Base-by-base conservation (phyloP, 192 early-diverging fungal genomes). In the Linnemannia elongata region DNA sequence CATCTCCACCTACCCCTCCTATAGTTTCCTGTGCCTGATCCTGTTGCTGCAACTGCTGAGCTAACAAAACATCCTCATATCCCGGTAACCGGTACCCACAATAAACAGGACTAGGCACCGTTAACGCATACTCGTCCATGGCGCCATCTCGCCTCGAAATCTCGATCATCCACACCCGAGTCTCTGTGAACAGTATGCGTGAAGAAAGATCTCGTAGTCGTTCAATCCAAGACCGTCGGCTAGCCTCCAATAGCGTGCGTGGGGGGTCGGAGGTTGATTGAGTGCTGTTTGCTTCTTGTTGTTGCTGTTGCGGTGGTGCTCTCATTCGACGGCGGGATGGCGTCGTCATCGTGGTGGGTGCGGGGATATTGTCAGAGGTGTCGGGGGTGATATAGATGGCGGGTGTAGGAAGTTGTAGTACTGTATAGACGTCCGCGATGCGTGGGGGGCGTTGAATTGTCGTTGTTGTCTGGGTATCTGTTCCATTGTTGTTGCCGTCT, bases 51-150 rank as follows among this genome's bases (percentile, higher is more conserved):
- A 39, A 69, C 24, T 45, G 42, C 39, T 35, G 69, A 27, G 54
- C 74, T 35, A 24, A 81, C 68, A 77, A 78, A 17, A 78, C 54
- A 77, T 78, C 85, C 24, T 87, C 85, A 27, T 87, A 87, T 22
- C 79, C 85, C 7, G 85, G 85, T 60, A 87, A 47, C n/a, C 85
- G 60, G 35, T 87, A 87, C 30, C 81, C 85, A 47, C 85, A 87
- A 68, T 87, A 87, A 0, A 80, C 80, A 39, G 85, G 85, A 55
- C 79, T 87, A 2, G 85, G 85, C 12, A 87, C 85, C 15, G 76
- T 72, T 3, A 87, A 20, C 10, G 85, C 44, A 74, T 81, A 87
- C 49, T 87, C 85, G 49, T 87, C 85, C 76, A 81, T 33, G 20
- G 78, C 47, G 17, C 79, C 79, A n/a, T 81, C 79, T 9, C 80